A percentile compares a stretch with the other conserved stretches of the same genome.
Evolutionary conservation across 139 green algal genomes (phyloP).

Genomic region (Picochlorum sp.): DNA sequence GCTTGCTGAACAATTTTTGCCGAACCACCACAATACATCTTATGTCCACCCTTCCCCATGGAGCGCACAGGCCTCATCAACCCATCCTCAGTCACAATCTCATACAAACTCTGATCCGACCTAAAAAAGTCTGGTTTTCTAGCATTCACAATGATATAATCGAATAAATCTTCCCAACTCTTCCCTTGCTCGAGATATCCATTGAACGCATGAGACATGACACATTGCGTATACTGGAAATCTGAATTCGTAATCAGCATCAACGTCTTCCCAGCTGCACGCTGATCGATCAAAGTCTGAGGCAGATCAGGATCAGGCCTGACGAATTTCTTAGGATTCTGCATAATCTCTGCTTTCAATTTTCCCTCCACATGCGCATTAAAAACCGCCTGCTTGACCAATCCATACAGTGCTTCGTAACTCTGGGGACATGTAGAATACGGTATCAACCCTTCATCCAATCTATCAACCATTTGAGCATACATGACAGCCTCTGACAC

Average conservation of each 20-base stretch:
- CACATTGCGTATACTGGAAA: constrained; percentile 75
- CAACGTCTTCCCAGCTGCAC: constrained; percentile 75
- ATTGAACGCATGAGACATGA: constrained; percentile 88
- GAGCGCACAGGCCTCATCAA: constrained; percentile 73
- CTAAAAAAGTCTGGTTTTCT: constrained; percentile 94
- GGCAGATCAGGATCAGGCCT: constrained; percentile 78
- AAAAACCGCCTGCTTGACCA: constrained; percentile 80
- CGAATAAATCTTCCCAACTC: constrained; percentile 87
- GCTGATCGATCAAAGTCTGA: constrained; percentile 81
- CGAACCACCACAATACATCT: constrained; percentile 79
- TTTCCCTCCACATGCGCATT: constrained; percentile 86
- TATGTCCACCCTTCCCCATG: constrained; percentile 43
- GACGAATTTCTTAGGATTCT: constrained; percentile 67
- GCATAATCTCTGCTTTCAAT: constrained; percentile 89
- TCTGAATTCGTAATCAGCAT: constrained; percentile 93
- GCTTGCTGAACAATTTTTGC: constrained; percentile 82
- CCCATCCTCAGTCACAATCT: constrained; percentile 88
- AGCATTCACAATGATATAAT: constrained; percentile 84
- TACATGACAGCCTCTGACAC: constrained; percentile 73
- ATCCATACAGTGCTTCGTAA: constrained; percentile 59
- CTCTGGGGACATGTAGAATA: constrained; percentile 27
- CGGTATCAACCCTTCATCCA: constrained; percentile 68
- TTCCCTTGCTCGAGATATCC: constrained; percentile 60
- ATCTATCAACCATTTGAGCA: constrained; percentile 80
- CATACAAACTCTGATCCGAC: constrained; percentile 65